Base-by-base conservation (phyloP, 139 green algal genomes). In the Picochlorum costavermella region DNA sequence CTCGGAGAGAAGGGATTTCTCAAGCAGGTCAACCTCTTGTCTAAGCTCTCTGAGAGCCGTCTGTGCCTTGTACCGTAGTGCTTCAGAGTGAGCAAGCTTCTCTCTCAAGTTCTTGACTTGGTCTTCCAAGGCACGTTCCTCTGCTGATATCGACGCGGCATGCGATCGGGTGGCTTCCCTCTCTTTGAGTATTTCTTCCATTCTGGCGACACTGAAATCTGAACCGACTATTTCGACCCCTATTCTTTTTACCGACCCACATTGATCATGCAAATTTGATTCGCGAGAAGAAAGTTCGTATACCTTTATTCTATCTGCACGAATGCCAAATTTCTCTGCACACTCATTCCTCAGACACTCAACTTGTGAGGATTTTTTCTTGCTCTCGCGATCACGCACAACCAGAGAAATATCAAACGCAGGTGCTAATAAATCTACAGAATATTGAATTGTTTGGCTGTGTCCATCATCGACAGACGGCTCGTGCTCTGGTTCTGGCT, bases 131-230 rank as follows among this genome's bases (percentile, higher is more conserved):
- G 17, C 53, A 49, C 11, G 13, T 16, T 36, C 44, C 25, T 51
- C 61, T 66, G 49, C 43, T 28, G 23, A 28, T 14, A 13, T 4
- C 46, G 51, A 59, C 12, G 36, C 5, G 33, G 20, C 26, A 61
- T 26, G 31, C 0, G 20, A 17, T 25, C 14, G 10, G 11, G 44
- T 17, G n/a, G 56, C 58, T 26, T 56, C 36, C 26, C 61, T 16
- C 16, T 23, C 16, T 16, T 8, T 56, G 10, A 75, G 17, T 43
- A 75, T 37, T 56, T 75, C 55, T 66, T 75, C 69, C 30, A 75
- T 17, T 13, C 37, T 63, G 40, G 23, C 6, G 26, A 75, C 28
- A 5, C 62, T 71, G 60, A 75, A 75, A 0, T 60, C 62, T 74
- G 68, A 53, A 6, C 46, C 46, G 6, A 53, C 16, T 53, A 53